Percentiles rank a stretch among this genome's conserved stretches.
These are phyloP conservation scores for Penicillium aurantiogriseum DNA, from an alignment of 2,329 filamentous ascomycete genomes.

Conservation along the genomic window DNA sequence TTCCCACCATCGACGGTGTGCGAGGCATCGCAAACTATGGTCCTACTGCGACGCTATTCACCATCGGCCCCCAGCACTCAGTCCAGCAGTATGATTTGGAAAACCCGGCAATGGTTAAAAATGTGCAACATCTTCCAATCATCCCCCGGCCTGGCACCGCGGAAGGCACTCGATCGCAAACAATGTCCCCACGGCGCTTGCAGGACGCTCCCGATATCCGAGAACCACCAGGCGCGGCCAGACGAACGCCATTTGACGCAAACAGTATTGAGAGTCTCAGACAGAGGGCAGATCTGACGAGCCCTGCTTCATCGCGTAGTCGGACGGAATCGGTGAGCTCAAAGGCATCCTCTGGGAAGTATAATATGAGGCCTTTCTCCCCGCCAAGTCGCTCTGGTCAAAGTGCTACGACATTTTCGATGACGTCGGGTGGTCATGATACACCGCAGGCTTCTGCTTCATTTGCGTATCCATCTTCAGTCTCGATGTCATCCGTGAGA, in stretches of 20 bases:
- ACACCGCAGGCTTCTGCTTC: slow-evolving; percentile 46
- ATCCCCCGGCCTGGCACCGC: slow-evolving; percentile 77
- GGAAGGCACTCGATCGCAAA: slow-evolving; percentile 54
- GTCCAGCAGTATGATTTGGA: slow-evolving; percentile 96
- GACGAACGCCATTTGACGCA: slow-evolving; percentile 71
- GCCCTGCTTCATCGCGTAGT: slow-evolving; percentile 62
- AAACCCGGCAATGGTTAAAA: slow-evolving; percentile 76
- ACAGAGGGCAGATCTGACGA: slow-evolving; percentile 63
- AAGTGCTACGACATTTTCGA: slow-evolving; percentile 48
- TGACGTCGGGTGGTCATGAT: slow-evolving; percentile 36
- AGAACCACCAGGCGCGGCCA: slow-evolving; percentile 66
- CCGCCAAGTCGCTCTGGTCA: slow-evolving; percentile 44
- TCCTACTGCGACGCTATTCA: slow-evolving; percentile 87
- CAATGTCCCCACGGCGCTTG: slow-evolving; percentile 31
- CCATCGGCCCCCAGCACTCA: slow-evolving; percentile 79
- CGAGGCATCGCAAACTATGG: slow-evolving; percentile 84
- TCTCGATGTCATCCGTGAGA: slow-evolving; percentile 50
- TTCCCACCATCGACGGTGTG: slow-evolving; percentile 80
- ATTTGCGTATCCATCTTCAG: slow-evolving; percentile 40
- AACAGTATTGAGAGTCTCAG: slow-evolving; percentile 62
- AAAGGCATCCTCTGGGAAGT: slow-evolving; percentile 51
- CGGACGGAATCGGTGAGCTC: slow-evolving; percentile 63
- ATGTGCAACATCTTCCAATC: slow-evolving; percentile 80
- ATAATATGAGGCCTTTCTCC: slow-evolving; percentile 39
- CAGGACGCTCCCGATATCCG: slow-evolving; percentile 57